Base-by-base conservation (phyloP, 2,329 filamentous ascomycete genomes). In the Colletotrichum sp. region DNA sequence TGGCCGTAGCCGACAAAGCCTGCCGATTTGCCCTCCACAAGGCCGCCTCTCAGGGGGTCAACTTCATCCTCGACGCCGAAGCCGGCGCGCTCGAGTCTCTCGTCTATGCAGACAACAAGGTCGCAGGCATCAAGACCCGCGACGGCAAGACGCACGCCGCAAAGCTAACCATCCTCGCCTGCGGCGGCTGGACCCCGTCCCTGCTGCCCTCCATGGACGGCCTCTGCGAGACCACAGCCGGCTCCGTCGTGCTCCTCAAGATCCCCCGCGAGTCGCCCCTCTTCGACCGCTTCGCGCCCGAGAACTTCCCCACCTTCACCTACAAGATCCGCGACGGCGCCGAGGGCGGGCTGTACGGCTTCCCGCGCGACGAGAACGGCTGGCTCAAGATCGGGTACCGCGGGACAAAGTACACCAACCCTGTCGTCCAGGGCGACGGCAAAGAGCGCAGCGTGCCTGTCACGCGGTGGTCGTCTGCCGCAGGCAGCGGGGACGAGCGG, bases 1-100 rank as follows among this genome's bases (percentile, higher is more conserved):
- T 87, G 30, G 84, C 84, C 3, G 78, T 84, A 18, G 88, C 88
- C 0, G 86, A 88, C 71, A 88, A 87, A 71, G 86, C 87, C 1
- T 90, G 88, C 71, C 81, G 81, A 0, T 86, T 85, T 67, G 87
- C 86, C 0, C 82, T 88, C 1, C 82, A 88, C 78, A 85, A 87
- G 30, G 86, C 86, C 1, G 79, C 79, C 16, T 77, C 67, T 5
- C 79, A 84, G 3, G 88, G 88, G 0, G 88, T 87, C 2, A 82
- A 83, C 52, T 84, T 87, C 55, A 74, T 89, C 4, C 82, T 90
- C 3, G 85, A 83, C 5, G 60, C 78, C 0, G 43, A 74, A 2
- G 74, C 76, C 7, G 86, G 86, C 2, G 63, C 76, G 6, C 82
- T 87, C 34, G 80, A 82, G 16, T 75, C 73, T 4, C 78, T 84